Conservation (phyloP, 331 rosid genomes). For the Acacia concinna region DNA sequence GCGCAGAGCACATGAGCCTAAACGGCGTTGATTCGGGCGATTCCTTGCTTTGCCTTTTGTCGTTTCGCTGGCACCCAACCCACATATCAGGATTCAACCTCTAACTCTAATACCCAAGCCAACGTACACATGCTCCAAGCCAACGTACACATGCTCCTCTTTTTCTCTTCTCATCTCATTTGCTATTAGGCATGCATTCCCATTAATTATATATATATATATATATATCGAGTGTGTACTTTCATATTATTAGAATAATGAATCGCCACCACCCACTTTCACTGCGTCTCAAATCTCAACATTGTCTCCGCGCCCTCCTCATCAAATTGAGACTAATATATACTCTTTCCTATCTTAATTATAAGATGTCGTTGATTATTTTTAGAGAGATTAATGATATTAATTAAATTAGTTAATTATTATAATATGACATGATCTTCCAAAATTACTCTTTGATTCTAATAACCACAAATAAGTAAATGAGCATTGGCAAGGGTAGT, state of each 20-base stretch:
- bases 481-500: no score
- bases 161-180: not conserved
- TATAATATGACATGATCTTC: no score
- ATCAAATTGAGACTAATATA: no score
- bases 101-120: constrained; percentile 56
- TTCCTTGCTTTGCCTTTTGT: constrained; percentile 63
- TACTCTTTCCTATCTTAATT: no score
- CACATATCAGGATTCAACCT: constrained; percentile 12
- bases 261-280: not conserved
- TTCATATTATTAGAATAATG: not conserved
- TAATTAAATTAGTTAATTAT: no score
- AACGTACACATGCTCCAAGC: constrained; percentile 64
- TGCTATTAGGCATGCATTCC: not conserved
- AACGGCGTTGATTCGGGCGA: constrained; percentile 75
- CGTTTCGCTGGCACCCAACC: constrained; percentile 56
- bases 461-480: no score
- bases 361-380: no score
- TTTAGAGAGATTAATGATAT: no score
- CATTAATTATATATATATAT: not conserved
- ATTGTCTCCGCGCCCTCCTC: not conserved
- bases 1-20: constrained; percentile 59
- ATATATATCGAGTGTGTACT: constrained; percentile 28
- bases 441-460: no score
- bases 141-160: constrained; percentile 39
- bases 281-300: constrained; percentile 12